Evolutionary conservation across 2,329 filamentous ascomycete genomes (phyloP), one percentile per base, ranked within the genome.

Genomic region (Hypoxylon sp.): DNA sequence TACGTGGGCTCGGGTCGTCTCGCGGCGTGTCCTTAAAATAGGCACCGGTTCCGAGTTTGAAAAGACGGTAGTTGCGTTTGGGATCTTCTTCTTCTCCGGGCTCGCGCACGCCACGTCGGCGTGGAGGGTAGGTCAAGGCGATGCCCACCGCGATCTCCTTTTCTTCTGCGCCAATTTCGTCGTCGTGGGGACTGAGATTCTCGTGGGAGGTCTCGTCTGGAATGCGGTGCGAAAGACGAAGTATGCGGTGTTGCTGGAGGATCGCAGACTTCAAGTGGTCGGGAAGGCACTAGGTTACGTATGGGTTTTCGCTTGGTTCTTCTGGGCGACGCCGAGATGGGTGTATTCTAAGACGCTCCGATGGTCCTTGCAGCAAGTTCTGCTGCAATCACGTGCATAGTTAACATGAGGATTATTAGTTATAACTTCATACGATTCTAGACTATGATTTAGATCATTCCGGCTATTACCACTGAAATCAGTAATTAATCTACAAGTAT

Each of bases 81-180:
- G 53, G 22, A 51, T 62, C 30, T 62, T 62, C 41, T 44, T 62
- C 47, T 15, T 57, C 2, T 62, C 59, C 17, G 59, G 53, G 17
- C 30, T 57, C 24, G 19, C 39, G n/a, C 59, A 62, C 17, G 59
- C 53, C n/a, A 19, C 52, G 20, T 39, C 48, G 20, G 59, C 59
- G 20, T 57, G 53, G 59, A 52, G 24, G 17, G 41, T 53, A 13
- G 47, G 59, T 20, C 52, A 57, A 19, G 59, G 53, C n/a, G 58
- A 61, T 3, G 30, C 15, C 13, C 13, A 22, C 11, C 58, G 58
- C 4, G 58, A 61, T 26, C 6, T 61, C n/a, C 37, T 61, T 28
- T 61, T 56, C 32, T 61, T 61, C 47, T 56, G 58, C 17, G 52
- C 52, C 28, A 56, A 61, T 32, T 61, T 48, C 17, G 13, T 61